phyloP scores from a whole-genome alignment of 2,329 filamentous ascomycete genomes.

The Colletotrichum orchidophilum region DNA sequence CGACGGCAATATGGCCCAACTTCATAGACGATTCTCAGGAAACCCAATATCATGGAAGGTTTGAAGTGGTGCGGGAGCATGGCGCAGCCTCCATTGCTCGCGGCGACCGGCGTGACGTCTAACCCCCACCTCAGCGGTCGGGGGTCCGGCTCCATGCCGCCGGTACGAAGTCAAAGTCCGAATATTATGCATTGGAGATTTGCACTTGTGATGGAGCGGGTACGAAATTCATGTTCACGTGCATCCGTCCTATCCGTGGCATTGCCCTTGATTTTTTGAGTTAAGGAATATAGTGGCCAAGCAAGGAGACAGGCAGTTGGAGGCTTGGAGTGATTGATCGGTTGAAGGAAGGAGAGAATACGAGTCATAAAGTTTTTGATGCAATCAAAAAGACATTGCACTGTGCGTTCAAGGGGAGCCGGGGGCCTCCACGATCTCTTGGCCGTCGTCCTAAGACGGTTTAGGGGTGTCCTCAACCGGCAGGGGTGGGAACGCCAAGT shows the following conservation, averaged over 20 bases:
- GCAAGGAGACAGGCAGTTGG: not conserved
- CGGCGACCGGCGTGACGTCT: not conserved
- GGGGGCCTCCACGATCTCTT: conserved; percentile 8
- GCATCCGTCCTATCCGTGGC: not conserved
- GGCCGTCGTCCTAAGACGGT: not conserved
- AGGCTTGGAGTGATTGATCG: not conserved
- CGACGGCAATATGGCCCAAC: not conserved
- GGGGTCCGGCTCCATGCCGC: not conserved
- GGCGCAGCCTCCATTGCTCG: conserved; percentile 1
- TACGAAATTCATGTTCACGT: not conserved
- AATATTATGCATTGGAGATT: conserved; percentile 5
- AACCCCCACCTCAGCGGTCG: not conserved
- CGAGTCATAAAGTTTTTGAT: conserved; percentile 21
- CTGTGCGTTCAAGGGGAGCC: not conserved
- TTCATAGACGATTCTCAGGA: not conserved
- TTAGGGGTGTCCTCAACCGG: not conserved
- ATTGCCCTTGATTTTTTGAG: not conserved
- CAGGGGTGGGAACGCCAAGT: conserved; percentile 1
- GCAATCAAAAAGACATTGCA: conserved; percentile 24
- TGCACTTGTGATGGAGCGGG: not conserved
- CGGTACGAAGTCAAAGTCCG: not conserved
- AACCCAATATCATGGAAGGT: not conserved
- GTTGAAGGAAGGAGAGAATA: not conserved
- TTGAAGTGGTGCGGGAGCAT: not conserved
- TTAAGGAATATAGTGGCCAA: not conserved